Percentiles rank a stretch among this genome's conserved stretches.
Evolutionary conservation across 192 early-diverging fungal genomes (phyloP).

Genomic region (Backusella parvicylindrica): DNA sequence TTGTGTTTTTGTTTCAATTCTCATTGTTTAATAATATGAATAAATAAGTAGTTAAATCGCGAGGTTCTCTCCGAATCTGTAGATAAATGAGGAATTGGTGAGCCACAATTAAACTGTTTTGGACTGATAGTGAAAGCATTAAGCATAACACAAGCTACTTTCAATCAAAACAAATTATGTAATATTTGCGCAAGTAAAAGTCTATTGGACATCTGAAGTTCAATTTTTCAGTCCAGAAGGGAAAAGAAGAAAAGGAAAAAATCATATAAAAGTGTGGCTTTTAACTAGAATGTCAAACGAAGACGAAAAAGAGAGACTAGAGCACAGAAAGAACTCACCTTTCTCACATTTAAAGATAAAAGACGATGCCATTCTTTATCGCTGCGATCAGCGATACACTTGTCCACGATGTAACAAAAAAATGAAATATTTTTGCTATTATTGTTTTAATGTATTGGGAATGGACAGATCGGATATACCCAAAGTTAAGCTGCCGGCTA

Average conservation of each 20-base stretch:
- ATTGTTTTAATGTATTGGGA: conserved; percentile 58
- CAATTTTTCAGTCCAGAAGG: neutral
- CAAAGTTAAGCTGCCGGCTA: conserved; percentile 63
- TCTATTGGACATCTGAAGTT: neutral
- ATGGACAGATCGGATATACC: conserved; percentile 50
- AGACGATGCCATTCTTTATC: conserved; percentile 9
- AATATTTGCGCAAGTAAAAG: neutral
- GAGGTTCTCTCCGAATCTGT: too few relatives aligned
- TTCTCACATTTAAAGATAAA: conserved; percentile 11
- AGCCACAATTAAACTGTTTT: too few relatives aligned
- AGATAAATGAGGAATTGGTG: neutral
- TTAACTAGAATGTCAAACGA: neutral
- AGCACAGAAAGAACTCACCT: conserved; percentile 4
- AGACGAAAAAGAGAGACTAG: neutral
- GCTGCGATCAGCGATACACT: neutral
- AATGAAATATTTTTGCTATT: conserved; percentile 71
- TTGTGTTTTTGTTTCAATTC: neutral
- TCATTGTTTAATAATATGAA: neutral
- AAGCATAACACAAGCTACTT: neutral
- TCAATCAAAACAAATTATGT: neutral
- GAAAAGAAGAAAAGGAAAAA: neutral
- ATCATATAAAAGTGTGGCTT: neutral
- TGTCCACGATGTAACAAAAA: conserved; percentile 65
- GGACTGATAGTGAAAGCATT: neutral
- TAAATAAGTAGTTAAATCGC: neutral